A percentile compares a stretch with the other conserved stretches of the same genome.
These are phyloP conservation scores for Botrytis galanthina DNA, from an alignment of 2,329 filamentous ascomycete genomes.

Conservation along the genomic window DNA sequence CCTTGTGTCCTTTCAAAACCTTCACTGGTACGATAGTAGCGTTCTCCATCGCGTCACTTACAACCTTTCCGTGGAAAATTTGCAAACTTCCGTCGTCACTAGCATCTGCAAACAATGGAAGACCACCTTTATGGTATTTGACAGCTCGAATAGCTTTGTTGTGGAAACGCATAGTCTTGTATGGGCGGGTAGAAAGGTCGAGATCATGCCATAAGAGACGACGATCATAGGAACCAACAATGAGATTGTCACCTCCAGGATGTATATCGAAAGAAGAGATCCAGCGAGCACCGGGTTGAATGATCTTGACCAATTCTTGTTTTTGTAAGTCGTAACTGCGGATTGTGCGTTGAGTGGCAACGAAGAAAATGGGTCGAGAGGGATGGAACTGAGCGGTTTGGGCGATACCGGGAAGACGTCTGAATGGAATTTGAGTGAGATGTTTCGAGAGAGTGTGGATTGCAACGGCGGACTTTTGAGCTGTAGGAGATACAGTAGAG, in stretches of 20 bases:
- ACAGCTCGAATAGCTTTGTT: conserved; percentile 86
- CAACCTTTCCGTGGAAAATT: conserved; percentile 95
- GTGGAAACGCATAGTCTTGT: conserved; percentile 97
- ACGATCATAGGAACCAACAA: conserved; percentile 92
- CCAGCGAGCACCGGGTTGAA: conserved; percentile 91
- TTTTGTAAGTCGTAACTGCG: conserved; percentile 90
- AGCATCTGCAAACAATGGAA: conserved; percentile 88
- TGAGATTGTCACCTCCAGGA: conserved; percentile 87
- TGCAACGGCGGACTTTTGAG: conserved; percentile 75
- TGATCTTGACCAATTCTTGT: conserved; percentile 86
- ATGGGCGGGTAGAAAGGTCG: conserved; percentile 83
- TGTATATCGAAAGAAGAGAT: conserved; percentile 94
- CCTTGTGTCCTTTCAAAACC: conserved; percentile 84
- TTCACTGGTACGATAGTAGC: conserved; percentile 95
- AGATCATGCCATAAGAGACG: conserved; percentile 95
- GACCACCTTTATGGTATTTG: conserved; percentile 74
- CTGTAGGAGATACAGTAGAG: conserved; percentile 80
- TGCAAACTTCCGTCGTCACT: conserved; percentile 93
- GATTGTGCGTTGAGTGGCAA: conserved; percentile 90
- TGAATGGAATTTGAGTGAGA: conserved; percentile 91
- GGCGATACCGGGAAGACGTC: conserved; percentile 67
- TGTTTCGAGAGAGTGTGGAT: conserved; percentile 97
- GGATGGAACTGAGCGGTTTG: conserved; percentile 96
- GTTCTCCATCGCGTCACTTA: conserved; percentile 92
- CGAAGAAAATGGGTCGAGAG: conserved; percentile 87